A percentile compares a stretch with the other conserved stretches of the same genome.
Conservation (phyloP, 495 filamentous ascomycete species). For the Daldinia decipiens region DNA sequence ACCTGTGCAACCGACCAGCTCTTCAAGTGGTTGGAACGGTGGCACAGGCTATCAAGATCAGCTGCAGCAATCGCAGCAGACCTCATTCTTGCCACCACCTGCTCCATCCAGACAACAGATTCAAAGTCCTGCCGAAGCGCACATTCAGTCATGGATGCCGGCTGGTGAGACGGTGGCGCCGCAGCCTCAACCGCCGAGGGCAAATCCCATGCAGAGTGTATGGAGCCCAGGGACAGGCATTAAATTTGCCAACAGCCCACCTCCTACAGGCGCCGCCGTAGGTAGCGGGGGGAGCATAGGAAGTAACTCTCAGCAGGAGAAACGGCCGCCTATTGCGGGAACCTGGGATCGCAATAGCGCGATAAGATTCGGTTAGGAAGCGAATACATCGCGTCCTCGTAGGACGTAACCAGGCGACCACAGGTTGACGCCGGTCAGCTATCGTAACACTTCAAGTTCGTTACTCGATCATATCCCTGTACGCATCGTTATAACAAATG, state of each 20-base stretch:
- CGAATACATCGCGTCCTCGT: constrained; percentile 36
- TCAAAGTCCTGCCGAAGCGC: constrained; percentile 54
- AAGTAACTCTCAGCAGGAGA: constrained; percentile 31
- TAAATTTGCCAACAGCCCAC: constrained; percentile 65
- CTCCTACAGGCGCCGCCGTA: background rate
- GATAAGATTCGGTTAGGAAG: constrained; percentile 67
- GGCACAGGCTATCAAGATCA: constrained; percentile 23
- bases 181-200: constrained; percentile 62
- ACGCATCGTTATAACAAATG: background rate
- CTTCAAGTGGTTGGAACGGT: constrained; percentile 14
- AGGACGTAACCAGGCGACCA: background rate
- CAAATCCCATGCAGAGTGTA: constrained; percentile 64
- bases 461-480: background rate
- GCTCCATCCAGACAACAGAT: constrained; percentile 49
- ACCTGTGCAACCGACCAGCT: constrained; percentile 3
- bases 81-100: constrained; percentile 28
- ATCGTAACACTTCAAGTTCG: background rate
- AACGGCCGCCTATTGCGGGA: constrained; percentile 37
- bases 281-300: constrained; percentile 23
- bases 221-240: constrained; percentile 86
- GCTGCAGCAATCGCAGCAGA: constrained; percentile 28
- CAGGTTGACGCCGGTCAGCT: background rate
- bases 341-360: constrained; percentile 72
- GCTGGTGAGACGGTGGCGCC: constrained; percentile 57
- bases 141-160: constrained; percentile 59